These are phyloP conservation scores for Rosa multiflora DNA, from an alignment of 306 rosid species.

Conservation along the genomic window DNA sequence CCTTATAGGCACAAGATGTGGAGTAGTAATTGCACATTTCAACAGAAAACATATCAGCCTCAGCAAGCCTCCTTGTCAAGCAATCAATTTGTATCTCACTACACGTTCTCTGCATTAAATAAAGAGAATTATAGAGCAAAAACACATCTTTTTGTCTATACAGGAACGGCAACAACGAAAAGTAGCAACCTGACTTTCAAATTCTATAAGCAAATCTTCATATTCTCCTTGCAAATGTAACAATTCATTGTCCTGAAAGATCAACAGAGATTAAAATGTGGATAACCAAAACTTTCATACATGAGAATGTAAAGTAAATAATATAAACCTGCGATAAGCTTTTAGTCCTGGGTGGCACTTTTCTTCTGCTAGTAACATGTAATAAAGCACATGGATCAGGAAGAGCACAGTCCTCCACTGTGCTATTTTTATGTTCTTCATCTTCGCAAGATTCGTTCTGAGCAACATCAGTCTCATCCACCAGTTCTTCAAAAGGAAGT, in stretches of 20 bases:
- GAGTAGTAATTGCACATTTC: conserved; percentile 31
- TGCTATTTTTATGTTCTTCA: conserved; percentile 36
- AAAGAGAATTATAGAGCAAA: conserved; percentile 8
- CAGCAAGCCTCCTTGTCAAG: conserved; percentile 53
- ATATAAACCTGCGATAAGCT: conserved; percentile 57
- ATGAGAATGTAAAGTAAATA: conserved; percentile 24
- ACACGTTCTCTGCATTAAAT: conserved; percentile 58
- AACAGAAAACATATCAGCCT: conserved; percentile 35
- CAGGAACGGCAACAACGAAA: conserved; percentile 17
- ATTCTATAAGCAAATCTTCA: conserved; percentile 63
- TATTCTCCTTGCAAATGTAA: conserved; percentile 58
- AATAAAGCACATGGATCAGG: conserved; percentile 66
- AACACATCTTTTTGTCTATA: not conserved
- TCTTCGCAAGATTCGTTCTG: conserved; percentile 42
- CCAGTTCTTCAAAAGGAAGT: conserved; percentile 76
- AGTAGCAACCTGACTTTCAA: conserved; percentile 62
- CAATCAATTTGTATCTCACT: conserved; percentile 67
- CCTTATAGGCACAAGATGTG: conserved; percentile 26
- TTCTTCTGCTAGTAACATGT: conserved; percentile 84
- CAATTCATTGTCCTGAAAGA: conserved; percentile 63
- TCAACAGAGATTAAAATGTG: conserved; percentile 24
- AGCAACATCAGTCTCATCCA: conserved; percentile 44
- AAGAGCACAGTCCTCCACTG: conserved; percentile 39
- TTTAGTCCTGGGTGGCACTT: conserved; percentile 57
- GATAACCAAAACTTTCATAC: conserved; percentile 21